Conservation (phyloP, 257 asterid genomes). For the Cruciata laevipes region DNA sequence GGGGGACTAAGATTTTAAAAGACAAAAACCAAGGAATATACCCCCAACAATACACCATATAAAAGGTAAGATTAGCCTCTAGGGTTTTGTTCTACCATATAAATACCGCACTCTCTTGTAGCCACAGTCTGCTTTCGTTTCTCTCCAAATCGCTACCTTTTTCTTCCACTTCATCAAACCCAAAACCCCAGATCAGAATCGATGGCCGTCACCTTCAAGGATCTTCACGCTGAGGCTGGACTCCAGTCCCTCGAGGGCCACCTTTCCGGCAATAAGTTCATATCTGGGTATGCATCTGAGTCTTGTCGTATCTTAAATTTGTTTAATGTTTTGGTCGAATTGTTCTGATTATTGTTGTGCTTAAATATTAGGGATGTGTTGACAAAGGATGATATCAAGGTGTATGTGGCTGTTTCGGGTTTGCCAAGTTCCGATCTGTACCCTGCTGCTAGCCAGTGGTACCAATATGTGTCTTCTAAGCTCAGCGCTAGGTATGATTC, state of each 20-base stretch:
- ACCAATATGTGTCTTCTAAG: conserved; percentile 47
- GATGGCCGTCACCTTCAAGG: conserved; percentile 76
- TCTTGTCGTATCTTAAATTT: not conserved
- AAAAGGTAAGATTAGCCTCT: conserved; percentile 1
- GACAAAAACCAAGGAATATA: not conserved
- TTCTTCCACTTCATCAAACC: not conserved
- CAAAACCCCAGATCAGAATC: not conserved
- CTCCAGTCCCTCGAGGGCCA: conserved; percentile 55
- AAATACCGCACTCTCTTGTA: conserved; percentile 18
- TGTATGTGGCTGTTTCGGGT: conserved; percentile 46
- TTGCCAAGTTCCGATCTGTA: conserved; percentile 62
- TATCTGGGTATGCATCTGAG: conserved; percentile 52
- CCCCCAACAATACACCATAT: not conserved
- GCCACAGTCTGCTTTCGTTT: not conserved
- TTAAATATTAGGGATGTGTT: conserved; percentile 41
- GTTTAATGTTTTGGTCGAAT: not conserved
- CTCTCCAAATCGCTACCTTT: conserved; percentile 10
- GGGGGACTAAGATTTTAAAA: conserved; percentile 12
- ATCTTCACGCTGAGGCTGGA: conserved; percentile 81
- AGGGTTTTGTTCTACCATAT: conserved; percentile 44
- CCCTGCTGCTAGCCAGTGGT: conserved; percentile 77
- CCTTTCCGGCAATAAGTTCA: conserved; percentile 66
- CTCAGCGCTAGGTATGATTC: conserved; percentile 53
- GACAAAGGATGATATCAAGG: conserved; percentile 73
- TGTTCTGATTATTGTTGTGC: not conserved